Base-by-base conservation (phyloP, 192 early-diverging fungal genomes). In the Gigaspora rosea region DNA sequence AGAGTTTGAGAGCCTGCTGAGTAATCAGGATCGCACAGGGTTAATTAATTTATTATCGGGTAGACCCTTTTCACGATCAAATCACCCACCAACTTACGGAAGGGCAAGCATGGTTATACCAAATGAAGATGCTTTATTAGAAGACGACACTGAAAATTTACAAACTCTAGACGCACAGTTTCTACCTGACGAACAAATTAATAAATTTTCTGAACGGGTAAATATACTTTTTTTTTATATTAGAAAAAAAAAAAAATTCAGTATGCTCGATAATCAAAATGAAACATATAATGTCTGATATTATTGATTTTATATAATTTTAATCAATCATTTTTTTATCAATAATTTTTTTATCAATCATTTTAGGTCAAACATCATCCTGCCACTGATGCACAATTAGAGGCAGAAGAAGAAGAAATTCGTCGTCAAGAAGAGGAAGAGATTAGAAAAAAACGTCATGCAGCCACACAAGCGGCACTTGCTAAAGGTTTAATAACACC, bases 151-250 rank as follows among this genome's bases (percentile, higher is more conserved):
- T 13, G 61, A 56, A 22, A 48, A 56, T 50, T 57, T 64, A 64
- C 73, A 63, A 51, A 73, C 71, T 20, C 59, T 65, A 27, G 73
- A 75, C 22, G 73, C 73, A 18, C 48, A 51, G 15, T 75, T 51
- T 75, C 47, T 75, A 47, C 73, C 73, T 35, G 73, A 75, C 35
- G 73, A 75, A 65, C 73, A 75, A 63, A 75, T 75, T 51, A 64
- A 61, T 75, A 75, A 75, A 75, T 64, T 75, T 11, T 64, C 73
- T 0, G 73, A 41, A 41, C 41, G 41, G 41, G 41, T 41, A 41
- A 41, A 41, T 41, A 41, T 41, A 41, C 36, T 41, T 41, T 41
- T 41, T n/a, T n/a, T n/a, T n/a, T n/a, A 41, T 41, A 41, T 41
- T 3, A 41, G 36, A 41, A 3, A 41, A 41, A 41, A 27, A 27